Evolutionary conservation across 305 asterid species (phyloP).

Genomic region (Solanum hybrid): DNA sequence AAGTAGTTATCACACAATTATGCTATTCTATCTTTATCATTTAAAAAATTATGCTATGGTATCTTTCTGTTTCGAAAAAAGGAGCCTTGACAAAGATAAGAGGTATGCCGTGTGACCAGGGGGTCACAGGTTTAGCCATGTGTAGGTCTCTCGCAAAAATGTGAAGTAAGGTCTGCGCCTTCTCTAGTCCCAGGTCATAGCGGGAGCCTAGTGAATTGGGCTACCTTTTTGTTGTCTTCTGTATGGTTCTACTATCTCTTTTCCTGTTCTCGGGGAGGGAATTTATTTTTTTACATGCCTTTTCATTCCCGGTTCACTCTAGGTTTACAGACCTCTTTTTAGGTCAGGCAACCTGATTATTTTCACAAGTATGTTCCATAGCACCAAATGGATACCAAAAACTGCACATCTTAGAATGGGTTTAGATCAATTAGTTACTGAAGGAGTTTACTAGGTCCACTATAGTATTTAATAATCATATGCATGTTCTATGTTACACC

Average conservation of each 20-base stretch:
- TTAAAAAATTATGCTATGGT: neutral
- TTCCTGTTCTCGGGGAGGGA: neutral
- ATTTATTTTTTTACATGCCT: neutral
- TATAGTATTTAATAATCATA: neutral
- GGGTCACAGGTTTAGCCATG: neutral
- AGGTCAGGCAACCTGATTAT: neutral
- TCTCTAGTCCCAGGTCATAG: neutral
- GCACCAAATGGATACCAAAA: neutral
- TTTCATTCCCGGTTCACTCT: neutral
- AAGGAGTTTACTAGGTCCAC: neutral
- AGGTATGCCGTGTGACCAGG: neutral
- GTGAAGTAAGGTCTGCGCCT: neutral
- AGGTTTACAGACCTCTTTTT: neutral
- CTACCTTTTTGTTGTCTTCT: neutral
- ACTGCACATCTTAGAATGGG: neutral
- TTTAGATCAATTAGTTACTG: neutral
- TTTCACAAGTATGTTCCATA: neutral
- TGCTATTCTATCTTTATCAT: neutral
- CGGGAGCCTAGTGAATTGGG: neutral
- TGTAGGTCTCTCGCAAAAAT: neutral
- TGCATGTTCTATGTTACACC: neutral
- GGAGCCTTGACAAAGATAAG: neutral
- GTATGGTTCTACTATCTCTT: neutral
- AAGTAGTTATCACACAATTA: neutral
- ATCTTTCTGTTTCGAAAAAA: neutral